phyloP scores from a whole-genome alignment of 257 asterid genomes.

The Salvia miltiorrhiza region DNA sequence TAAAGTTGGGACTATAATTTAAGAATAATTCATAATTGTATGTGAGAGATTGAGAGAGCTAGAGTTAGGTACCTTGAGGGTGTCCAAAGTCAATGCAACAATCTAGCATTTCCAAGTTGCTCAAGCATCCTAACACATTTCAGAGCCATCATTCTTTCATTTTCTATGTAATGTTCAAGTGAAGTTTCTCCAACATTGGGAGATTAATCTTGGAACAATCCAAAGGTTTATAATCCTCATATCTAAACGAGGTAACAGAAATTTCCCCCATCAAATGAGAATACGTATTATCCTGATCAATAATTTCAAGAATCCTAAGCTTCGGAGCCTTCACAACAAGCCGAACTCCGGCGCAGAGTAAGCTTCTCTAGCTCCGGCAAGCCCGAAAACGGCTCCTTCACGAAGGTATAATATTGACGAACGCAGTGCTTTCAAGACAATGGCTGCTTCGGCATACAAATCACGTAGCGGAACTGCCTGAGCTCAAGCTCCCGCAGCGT shows the following conservation, averaged over 20 bases:
- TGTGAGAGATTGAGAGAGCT: no score
- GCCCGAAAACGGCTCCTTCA: slow-evolving; percentile 26
- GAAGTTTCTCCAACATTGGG: slow-evolving; percentile 9
- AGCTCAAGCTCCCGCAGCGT: not conserved
- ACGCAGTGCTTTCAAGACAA: not conserved
- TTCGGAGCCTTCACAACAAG: not conserved
- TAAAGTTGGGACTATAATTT: no score
- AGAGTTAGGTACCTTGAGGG: slow-evolving; percentile 10
- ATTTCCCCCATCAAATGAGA: not conserved
- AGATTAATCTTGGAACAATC: slow-evolving; percentile 4
- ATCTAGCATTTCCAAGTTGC: slow-evolving; percentile 26
- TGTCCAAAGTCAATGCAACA: slow-evolving; percentile 15
- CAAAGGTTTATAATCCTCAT: not conserved
- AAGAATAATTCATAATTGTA: no score
- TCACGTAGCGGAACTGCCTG: not conserved
- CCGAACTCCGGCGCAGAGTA: not conserved
- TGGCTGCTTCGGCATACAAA: not conserved
- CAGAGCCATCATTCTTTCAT: not conserved
- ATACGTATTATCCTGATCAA: not conserved
- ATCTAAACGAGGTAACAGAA: slow-evolving; percentile 4
- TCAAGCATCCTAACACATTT: slow-evolving; percentile 11
- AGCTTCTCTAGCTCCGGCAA: slow-evolving; percentile 21
- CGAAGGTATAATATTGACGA: not conserved
- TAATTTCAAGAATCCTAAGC: slow-evolving; percentile 24
- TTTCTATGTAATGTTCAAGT: not conserved